Percentiles rank a stretch among this genome's conserved stretches.
These are phyloP conservation scores for Hemerocallis citrina DNA, from an alignment of 106 monocot genomes.

Conservation along the genomic window DNA sequence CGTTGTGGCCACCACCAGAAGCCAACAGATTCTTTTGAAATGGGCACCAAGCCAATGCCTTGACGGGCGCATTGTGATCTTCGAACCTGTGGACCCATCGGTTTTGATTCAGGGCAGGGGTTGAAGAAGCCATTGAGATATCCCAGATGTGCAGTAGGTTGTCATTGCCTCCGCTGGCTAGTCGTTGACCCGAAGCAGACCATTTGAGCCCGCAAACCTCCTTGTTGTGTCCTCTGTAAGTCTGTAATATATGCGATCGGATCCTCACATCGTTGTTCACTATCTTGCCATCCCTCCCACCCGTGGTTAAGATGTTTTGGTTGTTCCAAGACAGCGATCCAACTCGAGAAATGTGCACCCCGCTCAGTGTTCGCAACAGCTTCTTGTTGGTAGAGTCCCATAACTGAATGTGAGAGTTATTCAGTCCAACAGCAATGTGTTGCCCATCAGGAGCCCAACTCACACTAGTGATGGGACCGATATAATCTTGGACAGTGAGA, in stretches of 20 bases:
- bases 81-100: constrained; percentile 35
- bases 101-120: constrained; percentile 16
- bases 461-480: constrained; percentile 56
- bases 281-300: constrained; percentile 47
- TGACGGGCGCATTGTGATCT: constrained; percentile 45
- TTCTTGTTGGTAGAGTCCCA: constrained; percentile 28
- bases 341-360: constrained; percentile 39
- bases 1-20: constrained; percentile 41
- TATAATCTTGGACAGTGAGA: too few species aligned
- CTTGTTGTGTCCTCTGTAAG: constrained; percentile 35
- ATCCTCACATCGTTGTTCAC: constrained; percentile 58
- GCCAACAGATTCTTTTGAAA: constrained; percentile 55
- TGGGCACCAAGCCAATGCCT: constrained; percentile 67
- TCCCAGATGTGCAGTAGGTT: constrained; percentile 61
- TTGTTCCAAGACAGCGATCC: constrained; percentile 59
- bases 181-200: constrained; percentile 42
- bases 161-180: constrained; percentile 59
- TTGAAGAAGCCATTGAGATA: too few species aligned
- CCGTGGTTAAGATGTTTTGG: constrained; percentile 48
- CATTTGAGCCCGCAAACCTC: constrained; percentile 65
- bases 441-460: constrained; percentile 65
- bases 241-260: constrained; percentile 20
- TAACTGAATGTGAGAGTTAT: constrained; percentile 44
- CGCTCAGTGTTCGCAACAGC: constrained; percentile 31
- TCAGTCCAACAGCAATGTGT: constrained; percentile 50